Evolutionary conservation across 2,329 filamentous ascomycete species (phyloP), one percentile per base, ranked within the genome.

Genomic region (Thielaviopsis ethacetica): DNA sequence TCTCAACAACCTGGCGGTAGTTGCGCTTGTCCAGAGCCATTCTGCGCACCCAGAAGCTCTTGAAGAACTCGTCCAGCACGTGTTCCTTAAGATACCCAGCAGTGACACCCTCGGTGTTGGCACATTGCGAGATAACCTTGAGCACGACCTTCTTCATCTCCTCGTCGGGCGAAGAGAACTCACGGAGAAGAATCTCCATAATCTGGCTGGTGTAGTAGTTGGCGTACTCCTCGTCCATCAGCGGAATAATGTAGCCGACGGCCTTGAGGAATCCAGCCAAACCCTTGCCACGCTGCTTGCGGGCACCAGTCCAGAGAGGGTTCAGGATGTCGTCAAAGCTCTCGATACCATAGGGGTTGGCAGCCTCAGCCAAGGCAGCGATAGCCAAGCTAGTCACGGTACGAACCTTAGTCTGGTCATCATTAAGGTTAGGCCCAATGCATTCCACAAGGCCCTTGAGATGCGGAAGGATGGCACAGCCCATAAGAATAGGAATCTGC

Each of bases 101-200:
- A 38, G 93, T 97, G 27, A 98, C 93, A 73, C 93, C 93, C 67
- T 95, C 87, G 2, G 91, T 97, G 65, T 86, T 86, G 7, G 93
- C 88, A 68, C 93, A 97, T 68, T 98, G 93, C 19, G 91, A 96
- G 17, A 98, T 84, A 27, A 98, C 93, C 72, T 97, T 97, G 61
- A 98, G 75, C 7, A 98, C 93, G 1, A 98, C 93, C 75, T 98
- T 98, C 75, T 97, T 98, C 93, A 98, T 98, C 72, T 98, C 93
- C 71, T 98, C 93, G 64, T 98, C 93, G 0, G 93, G 93, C 0
- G 91, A 96, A 6, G 90, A 87, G 67, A 98, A 98, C 69, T 98
- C 93, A 66, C 93, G 84, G 30, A 97, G 81, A 15, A 98, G 75
- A 66, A 97, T 97, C 71, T 97, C 93, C 91, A 98, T 97, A 67